Conservation (phyloP, 352 stramenopile species). For the Pythium oligandrum region DNA sequence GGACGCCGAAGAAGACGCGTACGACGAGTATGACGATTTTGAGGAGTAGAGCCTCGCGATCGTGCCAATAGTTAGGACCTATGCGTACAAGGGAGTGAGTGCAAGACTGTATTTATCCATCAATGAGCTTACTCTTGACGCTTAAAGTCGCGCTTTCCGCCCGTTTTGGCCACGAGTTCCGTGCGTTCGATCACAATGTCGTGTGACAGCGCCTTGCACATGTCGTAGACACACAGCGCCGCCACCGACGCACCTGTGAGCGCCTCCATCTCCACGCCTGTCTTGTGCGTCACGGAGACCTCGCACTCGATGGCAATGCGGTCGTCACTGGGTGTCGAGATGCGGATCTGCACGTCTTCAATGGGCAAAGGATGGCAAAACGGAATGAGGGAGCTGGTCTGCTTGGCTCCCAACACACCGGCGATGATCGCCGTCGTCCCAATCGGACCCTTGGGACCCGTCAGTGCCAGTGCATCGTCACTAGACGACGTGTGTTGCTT, state of each 20-base stretch:
- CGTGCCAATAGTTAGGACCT: not conserved
- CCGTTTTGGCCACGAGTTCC: slow-evolving; percentile 87
- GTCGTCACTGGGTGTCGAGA: slow-evolving; percentile 48
- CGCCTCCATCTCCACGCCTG: slow-evolving; percentile 95
- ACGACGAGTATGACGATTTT: slow-evolving; percentile 58
- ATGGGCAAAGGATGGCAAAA: slow-evolving; percentile 93
- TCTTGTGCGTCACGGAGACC: slow-evolving; percentile 91
- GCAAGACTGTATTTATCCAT: too few relatives aligned
- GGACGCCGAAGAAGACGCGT: too few relatives aligned
- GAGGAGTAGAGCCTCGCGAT: slow-evolving; percentile 23
- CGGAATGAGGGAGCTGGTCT: slow-evolving; percentile 90
- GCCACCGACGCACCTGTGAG: slow-evolving; percentile 92
- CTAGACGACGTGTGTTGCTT: slow-evolving; percentile 4
- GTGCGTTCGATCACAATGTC: slow-evolving; percentile 92
- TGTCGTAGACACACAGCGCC: slow-evolving; percentile 97
- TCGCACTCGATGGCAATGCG: slow-evolving; percentile 85
- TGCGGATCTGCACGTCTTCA: slow-evolving; percentile 87
- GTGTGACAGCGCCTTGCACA: slow-evolving; percentile 97
- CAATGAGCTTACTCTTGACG: too few relatives aligned
- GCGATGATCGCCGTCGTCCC: slow-evolving; percentile 90
- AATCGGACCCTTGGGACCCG: slow-evolving; percentile 88
- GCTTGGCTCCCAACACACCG: slow-evolving; percentile 91
- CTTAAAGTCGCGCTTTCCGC: slow-evolving; percentile 84
- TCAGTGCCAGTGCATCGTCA: slow-evolving; percentile 26
- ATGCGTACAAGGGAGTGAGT: too few relatives aligned